Evolutionary conservation across 805 yeast species (phyloP), one percentile per base, ranked within the genome.

Genomic region (Saccharomycopsis javanensis): DNA sequence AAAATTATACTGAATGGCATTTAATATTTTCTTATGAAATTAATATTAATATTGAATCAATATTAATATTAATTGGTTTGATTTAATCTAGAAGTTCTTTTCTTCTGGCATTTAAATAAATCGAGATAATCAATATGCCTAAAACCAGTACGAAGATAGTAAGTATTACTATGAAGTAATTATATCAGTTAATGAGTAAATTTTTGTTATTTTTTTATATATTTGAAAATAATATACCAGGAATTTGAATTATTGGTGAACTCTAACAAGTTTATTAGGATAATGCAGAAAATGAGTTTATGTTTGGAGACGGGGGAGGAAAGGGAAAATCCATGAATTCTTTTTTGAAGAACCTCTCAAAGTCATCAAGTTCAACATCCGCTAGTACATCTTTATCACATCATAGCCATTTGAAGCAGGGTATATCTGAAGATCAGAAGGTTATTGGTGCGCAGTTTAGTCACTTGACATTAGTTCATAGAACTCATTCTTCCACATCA

Each of bases 221-320:
- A n/a, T n/a, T n/a, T n/a, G n/a, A 30, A 30, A 30, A 30, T 30
- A 30, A 30, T 37, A 7, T 4, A 16, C 18, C 7, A 37, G 6
- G 6, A 16, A 37, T 38, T 38, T 38, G 4, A 38, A 7, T 42
- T 10, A 20, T 42, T 20, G 25, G 13, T 15, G 5, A 16, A 42
- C 23, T 42, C 48, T 42, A 42, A 42, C 48, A 20, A 10, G 10
- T 20, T 20, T 42, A 42, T 10, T 42, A 42, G 48, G 48, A 42
- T 42, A 20, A 42, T 7, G 48, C 48, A 42, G 48, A 67, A 51
- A 79, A 79, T 61, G 89, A 84, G 66, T 84, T 81, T 63, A 71
- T 83, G 16, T 84, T 84, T 62, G 85, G 83, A 25, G 87, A 83
- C 63, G 75, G 77, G 45, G 89, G 89, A 18, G 88, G 88, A 13